These are phyloP conservation scores for Escallonia rubra DNA, from an alignment of 129 eudicot species.

Conservation along the genomic window DNA sequence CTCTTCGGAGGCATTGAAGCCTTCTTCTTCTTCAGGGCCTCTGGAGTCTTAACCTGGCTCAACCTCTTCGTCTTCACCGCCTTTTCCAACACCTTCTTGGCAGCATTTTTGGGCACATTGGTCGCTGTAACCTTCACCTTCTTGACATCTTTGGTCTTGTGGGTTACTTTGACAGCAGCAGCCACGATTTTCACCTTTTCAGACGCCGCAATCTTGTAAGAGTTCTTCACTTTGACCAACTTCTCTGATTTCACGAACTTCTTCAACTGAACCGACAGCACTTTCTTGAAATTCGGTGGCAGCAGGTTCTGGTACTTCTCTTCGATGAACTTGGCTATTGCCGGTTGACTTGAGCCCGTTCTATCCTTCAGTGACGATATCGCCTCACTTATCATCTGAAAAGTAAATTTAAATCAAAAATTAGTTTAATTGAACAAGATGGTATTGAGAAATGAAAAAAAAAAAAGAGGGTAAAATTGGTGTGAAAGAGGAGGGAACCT, in stretches of 20 bases:
- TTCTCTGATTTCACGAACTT: slow-evolving; percentile 29
- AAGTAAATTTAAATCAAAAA: too few species aligned
- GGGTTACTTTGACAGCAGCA: not conserved
- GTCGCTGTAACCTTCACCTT: not conserved
- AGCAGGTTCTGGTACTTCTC: slow-evolving; percentile 22
- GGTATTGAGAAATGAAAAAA: not conserved
- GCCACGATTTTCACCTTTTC: slow-evolving; percentile 15
- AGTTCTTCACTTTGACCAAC: slow-evolving; percentile 33
- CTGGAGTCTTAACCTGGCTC: slow-evolving; percentile 41
- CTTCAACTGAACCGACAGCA: slow-evolving; percentile 28
- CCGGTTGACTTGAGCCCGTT: slow-evolving; percentile 42
- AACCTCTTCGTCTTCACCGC: slow-evolving; percentile 30
- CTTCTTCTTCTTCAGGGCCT: slow-evolving; percentile 26
- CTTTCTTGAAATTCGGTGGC: slow-evolving; percentile 36
- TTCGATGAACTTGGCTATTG: slow-evolving; percentile 34
- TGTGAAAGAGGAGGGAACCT: slow-evolving; percentile 1
- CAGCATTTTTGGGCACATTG: not conserved
- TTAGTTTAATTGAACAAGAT: not conserved
- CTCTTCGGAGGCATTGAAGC: not conserved
- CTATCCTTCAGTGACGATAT: slow-evolving; percentile 39
- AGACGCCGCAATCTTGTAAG: slow-evolving; percentile 36
- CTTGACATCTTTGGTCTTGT: not conserved
- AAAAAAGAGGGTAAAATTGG: not conserved
- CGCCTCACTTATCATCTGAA: slow-evolving; percentile 39
- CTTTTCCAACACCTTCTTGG: slow-evolving; percentile 22